A percentile compares a stretch with the other conserved stretches of the same genome.
Conservation (phyloP, 129 eudicot species). For the Chrysanthemum lavandulifolium region DNA sequence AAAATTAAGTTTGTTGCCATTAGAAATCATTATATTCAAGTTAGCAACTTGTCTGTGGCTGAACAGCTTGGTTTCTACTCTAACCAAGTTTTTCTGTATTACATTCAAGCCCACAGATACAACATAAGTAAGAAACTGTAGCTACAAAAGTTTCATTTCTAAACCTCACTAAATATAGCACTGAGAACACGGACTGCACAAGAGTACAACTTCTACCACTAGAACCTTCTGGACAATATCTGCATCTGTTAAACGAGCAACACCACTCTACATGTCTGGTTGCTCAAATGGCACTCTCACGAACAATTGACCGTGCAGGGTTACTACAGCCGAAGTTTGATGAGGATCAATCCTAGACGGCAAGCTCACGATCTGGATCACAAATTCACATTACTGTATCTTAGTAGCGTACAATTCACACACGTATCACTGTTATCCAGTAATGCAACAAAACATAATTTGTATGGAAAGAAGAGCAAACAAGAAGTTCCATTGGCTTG, state of each 20-base stretch:
- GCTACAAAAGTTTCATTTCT: background rate
- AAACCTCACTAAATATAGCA: conserved; percentile 1
- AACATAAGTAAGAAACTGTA: conserved; percentile 5
- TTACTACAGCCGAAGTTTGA: conserved; percentile 95
- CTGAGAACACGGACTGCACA: conserved; percentile 8
- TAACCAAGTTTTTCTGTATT: conserved; percentile 1
- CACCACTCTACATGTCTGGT: conserved; percentile 15
- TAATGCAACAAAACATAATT: background rate
- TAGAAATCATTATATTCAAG: background rate
- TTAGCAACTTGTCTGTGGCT: background rate
- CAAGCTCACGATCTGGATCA: conserved; percentile 72
- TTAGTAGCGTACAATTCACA: background rate
- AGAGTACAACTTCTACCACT: conserved; percentile 2
- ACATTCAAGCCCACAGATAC: conserved; percentile 11
- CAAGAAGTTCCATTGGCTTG: background rate
- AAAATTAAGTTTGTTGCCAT: background rate
- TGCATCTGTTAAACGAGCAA: background rate
- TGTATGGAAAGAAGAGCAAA: background rate
- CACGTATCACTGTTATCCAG: background rate
- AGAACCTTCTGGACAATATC: conserved; percentile 11
- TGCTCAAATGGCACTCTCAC: conserved; percentile 97
- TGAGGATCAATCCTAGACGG: conserved; percentile 97
- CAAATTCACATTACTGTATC: background rate
- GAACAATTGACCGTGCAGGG: conserved; percentile 90
- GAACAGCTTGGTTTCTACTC: background rate